Evolutionary conservation across 75 land plant genomes (phyloP).

Genomic region (Azolla pinnata): DNA sequence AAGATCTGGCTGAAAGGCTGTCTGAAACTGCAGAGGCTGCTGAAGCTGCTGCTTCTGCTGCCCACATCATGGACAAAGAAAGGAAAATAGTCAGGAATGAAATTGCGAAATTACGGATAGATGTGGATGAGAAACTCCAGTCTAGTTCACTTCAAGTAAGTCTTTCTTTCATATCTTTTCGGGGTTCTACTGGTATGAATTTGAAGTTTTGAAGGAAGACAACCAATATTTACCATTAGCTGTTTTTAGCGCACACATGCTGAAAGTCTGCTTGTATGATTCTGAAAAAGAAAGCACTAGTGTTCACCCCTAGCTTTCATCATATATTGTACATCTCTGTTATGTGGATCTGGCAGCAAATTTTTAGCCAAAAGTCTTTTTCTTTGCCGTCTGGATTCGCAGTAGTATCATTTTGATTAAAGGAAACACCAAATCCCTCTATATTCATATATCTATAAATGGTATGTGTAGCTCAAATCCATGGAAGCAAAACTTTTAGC

Average conservation of each 20-base stretch:
- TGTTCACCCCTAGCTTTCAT: not conserved
- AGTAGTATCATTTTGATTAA: not conserved
- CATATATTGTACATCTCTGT: not conserved
- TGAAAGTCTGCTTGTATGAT: not conserved
- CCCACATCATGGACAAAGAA: constrained; percentile 75
- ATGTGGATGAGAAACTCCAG: constrained; percentile 37
- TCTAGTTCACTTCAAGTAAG: constrained; percentile 36
- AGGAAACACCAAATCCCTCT: not conserved
- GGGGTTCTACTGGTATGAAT: not conserved
- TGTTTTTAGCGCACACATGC: no score
- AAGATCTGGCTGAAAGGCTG: constrained; percentile 81
- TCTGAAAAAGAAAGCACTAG: not conserved
- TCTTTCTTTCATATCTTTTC: not conserved
- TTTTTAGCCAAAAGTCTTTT: not conserved
- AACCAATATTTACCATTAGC: not conserved
- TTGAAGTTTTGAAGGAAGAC: not conserved
- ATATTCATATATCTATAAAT: not conserved
- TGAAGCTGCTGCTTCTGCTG: constrained; percentile 88
- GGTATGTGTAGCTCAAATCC: not conserved
- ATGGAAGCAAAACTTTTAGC: constrained; percentile 32
- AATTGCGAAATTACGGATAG: constrained; percentile 47
- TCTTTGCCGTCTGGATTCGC: not conserved
- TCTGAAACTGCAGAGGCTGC: constrained; percentile 96
- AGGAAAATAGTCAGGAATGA: constrained; percentile 52
- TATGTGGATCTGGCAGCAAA: not conserved